phyloP scores from a whole-genome alignment of 2,329 filamentous ascomycete genomes.

The Mycosphaerella arachidis region DNA sequence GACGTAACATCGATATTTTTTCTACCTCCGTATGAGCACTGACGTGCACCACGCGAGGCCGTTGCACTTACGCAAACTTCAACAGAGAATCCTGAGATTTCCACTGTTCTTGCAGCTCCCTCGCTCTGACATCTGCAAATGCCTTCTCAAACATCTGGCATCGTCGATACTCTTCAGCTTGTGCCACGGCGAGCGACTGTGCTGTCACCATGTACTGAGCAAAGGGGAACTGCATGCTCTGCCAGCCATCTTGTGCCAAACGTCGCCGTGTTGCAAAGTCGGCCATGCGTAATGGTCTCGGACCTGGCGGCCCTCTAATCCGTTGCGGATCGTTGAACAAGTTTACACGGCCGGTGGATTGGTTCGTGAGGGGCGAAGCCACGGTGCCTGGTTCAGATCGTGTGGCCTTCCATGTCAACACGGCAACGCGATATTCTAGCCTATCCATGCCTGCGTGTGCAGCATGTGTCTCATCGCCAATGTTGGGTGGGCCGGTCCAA shows the following conservation, averaged over 20 bases:
- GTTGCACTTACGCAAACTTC: slow-evolving; percentile 6
- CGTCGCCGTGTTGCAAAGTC: neutral
- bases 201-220: slow-evolving; percentile 1
- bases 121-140: slow-evolving; percentile 9
- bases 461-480: slow-evolving; percentile 37
- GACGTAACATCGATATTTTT: neutral
- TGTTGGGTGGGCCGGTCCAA: slow-evolving; percentile 47
- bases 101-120: slow-evolving; percentile 5
- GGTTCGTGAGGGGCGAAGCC: neutral
- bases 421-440: slow-evolving; percentile 45
- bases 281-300: slow-evolving; percentile 2
- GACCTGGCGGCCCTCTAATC: neutral
- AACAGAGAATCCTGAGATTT: slow-evolving; percentile 4
- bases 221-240: slow-evolving; percentile 3
- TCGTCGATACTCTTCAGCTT: slow-evolving; percentile 2
- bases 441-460: slow-evolving; percentile 40
- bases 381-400: neutral
- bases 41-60: neutral
- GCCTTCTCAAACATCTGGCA: slow-evolving; percentile 3
- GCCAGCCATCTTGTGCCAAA: neutral
- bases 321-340: neutral
- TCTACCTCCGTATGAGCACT: neutral
- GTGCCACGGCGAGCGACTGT: slow-evolving; percentile 4
- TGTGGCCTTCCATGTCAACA: slow-evolving; percentile 35
- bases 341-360: neutral